Base-by-base conservation (phyloP, 202 grass and related monocot genomes). In the Hordeum pubiflorum region DNA sequence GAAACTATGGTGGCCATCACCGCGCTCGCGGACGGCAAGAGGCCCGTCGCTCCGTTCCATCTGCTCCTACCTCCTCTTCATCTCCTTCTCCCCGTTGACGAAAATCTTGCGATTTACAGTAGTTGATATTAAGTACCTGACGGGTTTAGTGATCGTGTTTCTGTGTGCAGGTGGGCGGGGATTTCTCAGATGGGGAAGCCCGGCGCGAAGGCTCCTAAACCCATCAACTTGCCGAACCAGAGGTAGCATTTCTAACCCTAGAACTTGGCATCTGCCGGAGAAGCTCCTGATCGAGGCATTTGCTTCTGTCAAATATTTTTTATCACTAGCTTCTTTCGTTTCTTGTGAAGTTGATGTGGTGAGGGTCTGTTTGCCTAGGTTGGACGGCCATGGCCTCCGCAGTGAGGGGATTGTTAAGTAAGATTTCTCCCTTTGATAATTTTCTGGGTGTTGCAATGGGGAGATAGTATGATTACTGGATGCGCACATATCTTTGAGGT, bases 331-430 rank as follows among this genome's bases (percentile, higher is more conserved):
- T 64, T 26, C n/a, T 72, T 52, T 72, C 14, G 38, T 78, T 44
- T 56, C 12, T 57, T 60, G 24, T 66, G 24, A 33, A 72, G 67
- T 61, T 37, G 67, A 58, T 83, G 63, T 72, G 44, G 18, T 27
- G 48, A 23, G 48, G 6, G 5, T 40, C 60, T 75, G 32, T 50
- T 83, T 58, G 81, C 81, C 76, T 81, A 88, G 88, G 85, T 93
- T 90, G 88, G 85, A 83, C 54, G 86, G 79, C 63, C 60, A 88
- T 88, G 91, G 85, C 32, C 29, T 90, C 50, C 91, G 63, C 48
- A 81, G 65, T 57, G 85, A 80, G 23, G 79, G 88, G 72, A 93
- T 83, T 74, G 71, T 78, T 76, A 90, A 82, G 91, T 90, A 77
- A 88, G 88, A 37, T 29, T 56, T 26, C 17, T 65, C 48, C n/a